Conservation (phyloP, 257 asterid genomes). For the Solanum megistacrolobum region DNA sequence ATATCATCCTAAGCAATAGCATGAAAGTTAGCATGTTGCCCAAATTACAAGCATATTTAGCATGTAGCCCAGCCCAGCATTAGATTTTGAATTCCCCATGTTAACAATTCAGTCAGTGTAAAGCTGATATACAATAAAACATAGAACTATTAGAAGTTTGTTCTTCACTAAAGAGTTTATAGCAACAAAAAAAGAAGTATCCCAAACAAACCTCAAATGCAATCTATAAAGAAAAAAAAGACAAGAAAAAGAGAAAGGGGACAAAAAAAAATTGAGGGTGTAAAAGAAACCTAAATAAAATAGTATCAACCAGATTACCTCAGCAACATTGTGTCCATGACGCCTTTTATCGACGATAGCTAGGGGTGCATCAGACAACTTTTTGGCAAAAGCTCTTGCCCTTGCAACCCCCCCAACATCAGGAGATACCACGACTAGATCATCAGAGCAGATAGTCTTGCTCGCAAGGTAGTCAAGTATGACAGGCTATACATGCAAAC, state of each 20-base stretch:
- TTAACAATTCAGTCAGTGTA: background rate
- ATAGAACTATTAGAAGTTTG: background rate
- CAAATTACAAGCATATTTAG: background rate
- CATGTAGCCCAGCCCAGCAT: background rate
- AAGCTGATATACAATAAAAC: background rate
- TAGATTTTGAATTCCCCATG: background rate
- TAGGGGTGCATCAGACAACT: slow-evolving; percentile 88
- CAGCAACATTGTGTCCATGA: slow-evolving; percentile 79
- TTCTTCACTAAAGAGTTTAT: background rate
- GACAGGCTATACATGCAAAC: slow-evolving; percentile 48
- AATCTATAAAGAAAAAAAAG: background rate
- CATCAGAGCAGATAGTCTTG: slow-evolving; percentile 64
- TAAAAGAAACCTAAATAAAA: background rate
- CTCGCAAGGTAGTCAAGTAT: slow-evolving; percentile 94
- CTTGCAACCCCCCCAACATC: slow-evolving; percentile 98
- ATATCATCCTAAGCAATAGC: background rate
- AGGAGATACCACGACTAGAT: slow-evolving; percentile 90
- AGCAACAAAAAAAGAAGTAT: background rate
- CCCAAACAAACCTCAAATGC: background rate
- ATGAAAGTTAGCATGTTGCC: background rate
- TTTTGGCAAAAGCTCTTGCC: slow-evolving; percentile 90
- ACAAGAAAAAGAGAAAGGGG: background rate
- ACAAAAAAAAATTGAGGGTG: background rate
- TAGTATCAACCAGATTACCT: slow-evolving; percentile 33
- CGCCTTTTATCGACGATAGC: slow-evolving; percentile 96